Percentiles rank a stretch among this genome's conserved stretches.
Evolutionary conservation across 139 green algal genomes (phyloP).

Genomic region (Raphidocelis subcapitata): DNA sequence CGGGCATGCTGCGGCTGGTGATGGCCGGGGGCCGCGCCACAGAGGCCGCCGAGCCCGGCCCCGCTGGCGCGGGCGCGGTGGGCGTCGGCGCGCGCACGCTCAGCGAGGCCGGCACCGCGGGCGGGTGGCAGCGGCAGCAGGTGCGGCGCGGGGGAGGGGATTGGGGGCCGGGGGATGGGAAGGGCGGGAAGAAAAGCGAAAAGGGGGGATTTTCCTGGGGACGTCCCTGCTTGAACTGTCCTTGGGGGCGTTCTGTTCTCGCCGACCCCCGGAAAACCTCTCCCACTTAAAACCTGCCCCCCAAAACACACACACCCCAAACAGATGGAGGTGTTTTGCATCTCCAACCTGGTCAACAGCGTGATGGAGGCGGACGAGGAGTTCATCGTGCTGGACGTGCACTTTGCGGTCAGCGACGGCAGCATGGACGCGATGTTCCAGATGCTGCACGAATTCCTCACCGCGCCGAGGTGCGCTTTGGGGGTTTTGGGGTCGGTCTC

Average conservation of each 20-base stretch:
- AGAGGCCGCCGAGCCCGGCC: constrained; percentile 45
- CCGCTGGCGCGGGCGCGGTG: constrained; percentile 70
- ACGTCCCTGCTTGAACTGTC: too few relatives aligned
- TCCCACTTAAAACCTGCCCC: too few relatives aligned
- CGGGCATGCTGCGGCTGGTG: constrained; percentile 85
- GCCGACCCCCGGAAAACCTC: too few relatives aligned
- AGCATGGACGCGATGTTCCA: constrained; percentile 17
- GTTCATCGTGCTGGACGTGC: constrained; percentile 93
- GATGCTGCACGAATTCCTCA: constrained; percentile 5
- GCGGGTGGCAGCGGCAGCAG: constrained; percentile 72
- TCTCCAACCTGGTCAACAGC: constrained; percentile 94
- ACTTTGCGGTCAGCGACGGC: constrained; percentile 71
- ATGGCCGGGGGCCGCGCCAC: constrained; percentile 67
- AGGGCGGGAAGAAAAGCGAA: too few relatives aligned
- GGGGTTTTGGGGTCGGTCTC: too few relatives aligned
- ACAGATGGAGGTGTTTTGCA: constrained; percentile 94
- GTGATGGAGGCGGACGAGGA: constrained; percentile 94
- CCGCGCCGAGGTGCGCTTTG: too few relatives aligned
- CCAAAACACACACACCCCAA: not conserved
- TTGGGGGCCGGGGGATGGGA: not conserved
- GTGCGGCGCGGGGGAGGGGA: not conserved
- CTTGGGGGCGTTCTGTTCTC: too few relatives aligned
- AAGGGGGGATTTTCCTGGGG: not conserved
- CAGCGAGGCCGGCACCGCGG: constrained; percentile 81
- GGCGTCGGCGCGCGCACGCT: constrained; percentile 81